phyloP scores from a whole-genome alignment of 768 basidiomycete species.

The Lactarius deliciosus region DNA sequence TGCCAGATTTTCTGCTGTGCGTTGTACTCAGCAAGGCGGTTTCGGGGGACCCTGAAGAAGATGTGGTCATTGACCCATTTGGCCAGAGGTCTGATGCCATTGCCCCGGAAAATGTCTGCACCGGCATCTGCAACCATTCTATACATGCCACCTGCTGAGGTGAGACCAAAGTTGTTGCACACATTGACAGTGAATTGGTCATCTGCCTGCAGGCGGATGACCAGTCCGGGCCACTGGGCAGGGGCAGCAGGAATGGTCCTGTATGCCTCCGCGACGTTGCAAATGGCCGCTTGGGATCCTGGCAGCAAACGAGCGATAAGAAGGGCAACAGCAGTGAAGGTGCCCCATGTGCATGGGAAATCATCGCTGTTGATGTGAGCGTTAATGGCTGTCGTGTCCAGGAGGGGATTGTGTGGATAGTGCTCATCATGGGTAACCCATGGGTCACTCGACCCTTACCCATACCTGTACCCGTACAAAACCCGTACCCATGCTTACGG shows the following conservation, averaged over 20 bases:
- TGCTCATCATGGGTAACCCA: too few species aligned
- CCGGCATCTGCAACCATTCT: slow-evolving; percentile 21
- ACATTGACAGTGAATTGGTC: not conserved
- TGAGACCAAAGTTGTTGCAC: not conserved
- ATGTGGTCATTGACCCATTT: slow-evolving; percentile 35
- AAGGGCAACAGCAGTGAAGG: too few species aligned
- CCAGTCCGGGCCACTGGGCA: not conserved
- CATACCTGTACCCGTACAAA: too few species aligned
- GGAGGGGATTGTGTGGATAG: slow-evolving; percentile 22
- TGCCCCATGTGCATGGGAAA: not conserved
- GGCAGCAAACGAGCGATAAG: too few species aligned
- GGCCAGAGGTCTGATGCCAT: slow-evolving; percentile 30
- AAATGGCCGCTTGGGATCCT: too few species aligned
- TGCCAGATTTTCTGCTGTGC: too few species aligned
- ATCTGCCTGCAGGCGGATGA: not conserved
- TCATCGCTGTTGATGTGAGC: not conserved
- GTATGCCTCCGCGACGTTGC: not conserved
- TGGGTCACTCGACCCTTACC: too few species aligned
- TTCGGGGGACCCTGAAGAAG: slow-evolving; percentile 27
- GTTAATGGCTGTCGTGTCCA: not conserved
- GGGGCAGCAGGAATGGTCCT: not conserved
- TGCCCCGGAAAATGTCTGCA: slow-evolving; percentile 24
- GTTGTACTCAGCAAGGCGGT: slow-evolving; percentile 35
- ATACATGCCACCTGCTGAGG: not conserved
- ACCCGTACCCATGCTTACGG: too few species aligned